A percentile compares a stretch with the other conserved stretches of the same genome.
Conservation (phyloP, 2,329 filamentous ascomycete genomes). For the Trichothecium sympodiale region DNA sequence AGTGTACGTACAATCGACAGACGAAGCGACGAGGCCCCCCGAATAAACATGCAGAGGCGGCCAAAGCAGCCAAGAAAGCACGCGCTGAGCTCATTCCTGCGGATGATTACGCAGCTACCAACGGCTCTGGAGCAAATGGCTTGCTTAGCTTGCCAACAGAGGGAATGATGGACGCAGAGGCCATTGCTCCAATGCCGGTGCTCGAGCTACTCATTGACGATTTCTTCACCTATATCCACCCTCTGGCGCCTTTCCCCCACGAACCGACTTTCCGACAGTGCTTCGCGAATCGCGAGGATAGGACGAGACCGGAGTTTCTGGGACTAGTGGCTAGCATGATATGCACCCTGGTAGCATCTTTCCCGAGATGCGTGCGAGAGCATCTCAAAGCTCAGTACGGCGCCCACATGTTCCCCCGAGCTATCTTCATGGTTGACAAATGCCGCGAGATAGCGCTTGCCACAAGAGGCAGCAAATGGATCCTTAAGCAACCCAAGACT, state of each 20-base stretch:
- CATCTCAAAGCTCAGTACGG: conserved; percentile 57
- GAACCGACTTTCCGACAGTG: conserved; percentile 65
- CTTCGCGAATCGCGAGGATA: conserved; percentile 56
- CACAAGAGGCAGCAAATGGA: conserved; percentile 48
- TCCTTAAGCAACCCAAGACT: conserved; percentile 33
- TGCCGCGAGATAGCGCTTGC: conserved; percentile 60
- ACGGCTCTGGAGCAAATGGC: conserved; percentile 36
- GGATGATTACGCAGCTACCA: conserved; percentile 14
- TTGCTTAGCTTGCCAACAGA: conserved; percentile 32
- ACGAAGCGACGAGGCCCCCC: conserved; percentile 49
- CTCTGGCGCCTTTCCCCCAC: conserved; percentile 66
- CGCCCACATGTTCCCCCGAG: conserved; percentile 55
- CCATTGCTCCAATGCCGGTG: conserved; percentile 59
- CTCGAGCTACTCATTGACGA: conserved; percentile 64
- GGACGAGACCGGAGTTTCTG: conserved; percentile 54
- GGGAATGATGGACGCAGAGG: conserved; percentile 47
- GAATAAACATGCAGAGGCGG: conserved; percentile 47
- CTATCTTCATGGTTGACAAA: conserved; percentile 57
- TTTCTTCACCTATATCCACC: conserved; percentile 76
- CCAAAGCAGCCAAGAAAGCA: conserved; percentile 39
- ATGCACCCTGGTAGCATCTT: conserved; percentile 61
- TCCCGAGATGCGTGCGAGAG: conserved; percentile 58
- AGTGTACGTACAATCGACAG: conserved; percentile 45
- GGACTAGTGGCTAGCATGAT: conserved; percentile 67
- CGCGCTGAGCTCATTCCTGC: conserved; percentile 21